Percentiles rank a stretch among this genome's conserved stretches.
Evolutionary conservation across 1,284 basidiomycete genomes (phyloP).

Genomic region (Tilletiopsis washingtonensis): DNA sequence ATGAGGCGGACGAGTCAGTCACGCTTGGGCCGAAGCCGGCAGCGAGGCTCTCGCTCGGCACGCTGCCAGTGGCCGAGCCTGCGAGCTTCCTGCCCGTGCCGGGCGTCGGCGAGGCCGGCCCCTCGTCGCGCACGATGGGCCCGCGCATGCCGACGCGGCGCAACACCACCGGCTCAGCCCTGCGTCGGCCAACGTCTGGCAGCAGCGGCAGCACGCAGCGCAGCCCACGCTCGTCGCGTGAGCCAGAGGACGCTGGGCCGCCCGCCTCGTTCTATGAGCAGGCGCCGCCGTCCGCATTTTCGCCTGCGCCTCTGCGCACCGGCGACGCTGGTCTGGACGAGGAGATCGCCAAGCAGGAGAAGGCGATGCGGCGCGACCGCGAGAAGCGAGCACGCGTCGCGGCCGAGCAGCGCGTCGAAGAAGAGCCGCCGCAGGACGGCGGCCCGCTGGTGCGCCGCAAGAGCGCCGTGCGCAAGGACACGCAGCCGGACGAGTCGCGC

Average conservation of each 20-base stretch:
- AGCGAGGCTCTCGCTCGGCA: no score
- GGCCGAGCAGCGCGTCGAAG: background rate
- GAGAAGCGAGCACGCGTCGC: slow-evolving; percentile 25
- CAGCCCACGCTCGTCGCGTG: slow-evolving; percentile 6
- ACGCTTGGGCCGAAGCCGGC: no score
- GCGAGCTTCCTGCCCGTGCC: no score
- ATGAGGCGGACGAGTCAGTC: no score
- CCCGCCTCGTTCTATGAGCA: background rate
- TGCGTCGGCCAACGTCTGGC: slow-evolving; percentile 14
- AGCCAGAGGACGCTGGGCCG: background rate
- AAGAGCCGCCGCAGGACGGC: background rate
- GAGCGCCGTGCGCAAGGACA: slow-evolving; percentile 7
- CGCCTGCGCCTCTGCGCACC: slow-evolving; percentile 25
- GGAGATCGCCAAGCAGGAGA: slow-evolving; percentile 39
- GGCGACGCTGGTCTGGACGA: slow-evolving; percentile 42
- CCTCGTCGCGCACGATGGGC: no score
- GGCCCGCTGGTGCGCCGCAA: slow-evolving; percentile 4
- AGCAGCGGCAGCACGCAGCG: slow-evolving; percentile 13
- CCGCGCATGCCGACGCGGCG: slow-evolving; percentile 9
- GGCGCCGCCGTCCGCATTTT: no score
- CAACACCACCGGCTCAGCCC: slow-evolving; percentile 29
- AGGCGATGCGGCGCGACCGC: slow-evolving; percentile 33
- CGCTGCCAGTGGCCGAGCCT: no score
- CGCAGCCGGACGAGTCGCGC: slow-evolving; percentile 25
- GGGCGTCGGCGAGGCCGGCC: no score